phyloP scores from a whole-genome alignment of 345 rosid genomes.

The Eucalyptus rudis region DNA sequence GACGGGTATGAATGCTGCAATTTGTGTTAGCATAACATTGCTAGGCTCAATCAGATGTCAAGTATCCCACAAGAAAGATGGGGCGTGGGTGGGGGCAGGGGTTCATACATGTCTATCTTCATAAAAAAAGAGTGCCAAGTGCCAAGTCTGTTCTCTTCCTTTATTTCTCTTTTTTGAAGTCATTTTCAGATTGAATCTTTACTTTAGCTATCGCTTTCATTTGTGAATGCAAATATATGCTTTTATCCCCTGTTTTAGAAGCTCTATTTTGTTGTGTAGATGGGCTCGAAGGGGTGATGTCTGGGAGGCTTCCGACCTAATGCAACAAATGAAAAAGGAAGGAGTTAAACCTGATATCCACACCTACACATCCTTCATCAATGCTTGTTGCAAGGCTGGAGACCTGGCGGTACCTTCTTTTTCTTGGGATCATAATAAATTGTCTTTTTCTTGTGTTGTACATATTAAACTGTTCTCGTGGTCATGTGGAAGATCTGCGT shows the following conservation, averaged over 20 bases:
- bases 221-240: background rate
- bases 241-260: background rate
- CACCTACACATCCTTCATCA: slow-evolving; percentile 87
- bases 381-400: slow-evolving; percentile 94
- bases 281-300: slow-evolving; percentile 99
- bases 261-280: slow-evolving; percentile 14
- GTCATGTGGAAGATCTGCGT: background rate
- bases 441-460: background rate
- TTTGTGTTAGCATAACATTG: background rate
- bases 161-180: background rate
- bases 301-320: slow-evolving; percentile 95
- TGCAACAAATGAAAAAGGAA: slow-evolving; percentile 87
- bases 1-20: slow-evolving; percentile 55
- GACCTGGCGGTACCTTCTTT: slow-evolving; percentile 69
- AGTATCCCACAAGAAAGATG: background rate
- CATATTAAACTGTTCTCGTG: background rate
- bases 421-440: background rate
- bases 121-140: background rate
- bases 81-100: background rate
- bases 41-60: background rate
- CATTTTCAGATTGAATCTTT: background rate
- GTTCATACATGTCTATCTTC: background rate
- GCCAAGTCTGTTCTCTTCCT: background rate
- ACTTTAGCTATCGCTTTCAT: background rate
- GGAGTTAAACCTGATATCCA: slow-evolving; percentile 86